phyloP scores from a whole-genome alignment of 2,329 filamentous ascomycete genomes.

The Elsinoe australis region DNA sequence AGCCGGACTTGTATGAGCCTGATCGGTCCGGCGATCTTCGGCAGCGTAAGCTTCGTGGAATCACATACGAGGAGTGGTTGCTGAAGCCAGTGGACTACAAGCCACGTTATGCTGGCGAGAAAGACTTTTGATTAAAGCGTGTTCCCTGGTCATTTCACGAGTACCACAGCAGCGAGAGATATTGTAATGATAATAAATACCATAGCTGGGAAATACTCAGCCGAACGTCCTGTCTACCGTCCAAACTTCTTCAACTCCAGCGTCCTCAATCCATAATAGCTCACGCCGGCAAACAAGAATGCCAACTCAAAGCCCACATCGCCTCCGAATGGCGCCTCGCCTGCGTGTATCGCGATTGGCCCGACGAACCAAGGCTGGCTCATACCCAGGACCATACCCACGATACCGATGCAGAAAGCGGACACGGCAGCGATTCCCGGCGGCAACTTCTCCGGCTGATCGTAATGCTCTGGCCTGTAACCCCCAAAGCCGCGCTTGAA shows the following conservation, averaged over 20 bases:
- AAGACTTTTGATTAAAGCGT: background rate
- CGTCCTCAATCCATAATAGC: slow-evolving; percentile 46
- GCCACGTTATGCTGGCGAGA: background rate
- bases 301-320: slow-evolving; percentile 55
- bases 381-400: slow-evolving; percentile 63
- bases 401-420: slow-evolving; percentile 57
- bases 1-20: slow-evolving; percentile 23
- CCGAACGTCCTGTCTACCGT: slow-evolving; percentile 17
- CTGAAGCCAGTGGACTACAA: background rate
- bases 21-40: no score
- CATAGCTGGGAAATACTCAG: background rate
- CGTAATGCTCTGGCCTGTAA: slow-evolving; percentile 54
- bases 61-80: slow-evolving; percentile 22
- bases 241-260: slow-evolving; percentile 39
- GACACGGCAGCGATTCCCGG: slow-evolving; percentile 55
- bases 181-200: background rate
- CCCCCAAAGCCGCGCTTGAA: slow-evolving; percentile 56
- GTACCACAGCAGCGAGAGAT: no score
- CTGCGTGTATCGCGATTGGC: slow-evolving; percentile 55
- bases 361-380: slow-evolving; percentile 60
- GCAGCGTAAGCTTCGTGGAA: slow-evolving; percentile 19
- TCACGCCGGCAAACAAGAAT: slow-evolving; percentile 51
- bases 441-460: slow-evolving; percentile 51
- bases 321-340: slow-evolving; percentile 45
- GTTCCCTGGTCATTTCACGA: no score